A percentile compares a stretch with the other conserved stretches of the same genome.
These are phyloP conservation scores for Xylariaceae sp. DNA, from an alignment of 2,329 filamentous ascomycete species.

Conservation along the genomic window DNA sequence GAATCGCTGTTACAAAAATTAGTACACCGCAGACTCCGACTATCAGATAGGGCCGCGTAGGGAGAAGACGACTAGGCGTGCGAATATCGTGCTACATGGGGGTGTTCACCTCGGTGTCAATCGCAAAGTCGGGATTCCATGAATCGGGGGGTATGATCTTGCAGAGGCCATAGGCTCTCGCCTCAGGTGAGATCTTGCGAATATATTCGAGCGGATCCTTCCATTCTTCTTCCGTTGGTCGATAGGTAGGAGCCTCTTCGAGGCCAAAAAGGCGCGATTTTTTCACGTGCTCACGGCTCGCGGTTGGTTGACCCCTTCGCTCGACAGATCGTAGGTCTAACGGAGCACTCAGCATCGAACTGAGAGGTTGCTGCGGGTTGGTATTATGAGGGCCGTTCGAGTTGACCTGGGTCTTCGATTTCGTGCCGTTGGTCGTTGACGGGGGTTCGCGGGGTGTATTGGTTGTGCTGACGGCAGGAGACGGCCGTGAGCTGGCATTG, in stretches of 20 bases:
- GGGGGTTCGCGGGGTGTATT: slow-evolving; percentile 33
- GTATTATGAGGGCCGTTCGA: slow-evolving; percentile 51
- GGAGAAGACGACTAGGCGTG: not conserved
- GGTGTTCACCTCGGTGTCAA: slow-evolving; percentile 82
- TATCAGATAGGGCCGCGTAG: not conserved
- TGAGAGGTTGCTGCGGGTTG: slow-evolving; percentile 50
- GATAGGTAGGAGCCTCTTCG: slow-evolving; percentile 84
- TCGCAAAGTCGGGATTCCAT: slow-evolving; percentile 93
- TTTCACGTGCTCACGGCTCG: slow-evolving; percentile 70
- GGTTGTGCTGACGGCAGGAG: slow-evolving; percentile 43
- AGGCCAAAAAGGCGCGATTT: slow-evolving; percentile 78
- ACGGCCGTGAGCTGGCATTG: slow-evolving; percentile 50
- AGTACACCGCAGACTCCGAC: slow-evolving; percentile 6
- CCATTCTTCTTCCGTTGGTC: slow-evolving; percentile 89
- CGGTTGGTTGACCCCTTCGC: slow-evolving; percentile 76
- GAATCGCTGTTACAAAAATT: slow-evolving; percentile 62
- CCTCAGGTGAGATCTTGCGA: slow-evolving; percentile 83
- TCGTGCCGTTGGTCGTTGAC: slow-evolving; percentile 34
- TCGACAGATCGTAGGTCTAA: slow-evolving; percentile 88
- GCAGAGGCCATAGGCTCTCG: slow-evolving; percentile 82
- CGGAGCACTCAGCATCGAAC: slow-evolving; percentile 55
- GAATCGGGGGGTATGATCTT: slow-evolving; percentile 91
- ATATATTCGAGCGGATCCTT: slow-evolving; percentile 92
- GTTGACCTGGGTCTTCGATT: slow-evolving; percentile 51
- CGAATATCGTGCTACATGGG: not conserved